phyloP scores from a whole-genome alignment of 108 stramenopile species.

The Cafeteria roenbergensis region DNA sequence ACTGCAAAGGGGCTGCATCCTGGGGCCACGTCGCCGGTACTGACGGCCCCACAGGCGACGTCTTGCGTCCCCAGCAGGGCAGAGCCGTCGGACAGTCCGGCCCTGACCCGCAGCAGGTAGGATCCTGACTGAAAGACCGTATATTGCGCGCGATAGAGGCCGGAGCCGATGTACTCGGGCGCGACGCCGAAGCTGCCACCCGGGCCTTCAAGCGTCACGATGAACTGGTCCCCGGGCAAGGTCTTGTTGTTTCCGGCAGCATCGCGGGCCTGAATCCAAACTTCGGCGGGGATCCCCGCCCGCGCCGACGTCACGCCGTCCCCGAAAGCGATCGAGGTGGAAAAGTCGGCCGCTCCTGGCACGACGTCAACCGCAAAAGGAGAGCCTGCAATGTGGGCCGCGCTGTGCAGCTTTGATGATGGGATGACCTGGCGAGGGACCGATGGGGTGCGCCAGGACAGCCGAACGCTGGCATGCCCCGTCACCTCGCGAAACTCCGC shows the following conservation, averaged over 20 bases:
- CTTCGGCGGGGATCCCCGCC: conserved; percentile 50
- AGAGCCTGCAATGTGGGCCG: conserved; percentile 53
- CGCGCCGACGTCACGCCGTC: conserved; percentile 35
- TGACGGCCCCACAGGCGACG: conserved; percentile 41
- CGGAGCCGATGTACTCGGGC: conserved; percentile 50
- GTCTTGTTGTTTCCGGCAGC: conserved; percentile 42
- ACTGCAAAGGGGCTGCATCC: conserved; percentile 64
- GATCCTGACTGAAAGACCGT: conserved; percentile 52
- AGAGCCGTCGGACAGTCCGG: conserved; percentile 17
- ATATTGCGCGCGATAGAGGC: conserved; percentile 50
- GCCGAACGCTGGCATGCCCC: neutral
- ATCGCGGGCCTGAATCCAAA: conserved; percentile 58
- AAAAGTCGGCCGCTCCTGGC: conserved; percentile 64
- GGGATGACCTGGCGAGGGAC: neutral
- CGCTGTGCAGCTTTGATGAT: conserved; percentile 42
- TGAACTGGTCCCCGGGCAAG: conserved; percentile 38
- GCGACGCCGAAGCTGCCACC: conserved; percentile 31
- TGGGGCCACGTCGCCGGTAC: conserved; percentile 49
- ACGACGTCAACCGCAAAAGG: conserved; percentile 51
- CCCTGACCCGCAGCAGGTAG: conserved; percentile 54
- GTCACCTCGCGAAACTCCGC: neutral
- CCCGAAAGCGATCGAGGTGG: conserved; percentile 46
- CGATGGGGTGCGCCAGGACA: neutral
- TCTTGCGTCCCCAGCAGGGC: neutral
- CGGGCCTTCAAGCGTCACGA: conserved; percentile 26